phyloP scores from a whole-genome alignment of 176 grass and related monocot genomes.

The Oryza glaberrima region DNA sequence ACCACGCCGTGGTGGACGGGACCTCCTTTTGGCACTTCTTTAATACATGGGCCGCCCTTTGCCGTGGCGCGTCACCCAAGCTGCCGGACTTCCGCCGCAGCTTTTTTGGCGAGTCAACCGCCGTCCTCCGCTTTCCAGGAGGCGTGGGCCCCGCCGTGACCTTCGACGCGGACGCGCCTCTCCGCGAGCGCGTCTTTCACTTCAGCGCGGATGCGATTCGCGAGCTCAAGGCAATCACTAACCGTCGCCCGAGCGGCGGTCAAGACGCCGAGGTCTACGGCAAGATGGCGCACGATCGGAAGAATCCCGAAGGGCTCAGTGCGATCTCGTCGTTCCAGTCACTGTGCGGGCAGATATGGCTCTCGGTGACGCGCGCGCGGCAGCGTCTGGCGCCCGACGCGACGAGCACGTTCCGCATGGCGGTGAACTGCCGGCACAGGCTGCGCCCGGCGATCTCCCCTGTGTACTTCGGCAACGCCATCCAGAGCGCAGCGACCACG shows the following conservation, averaged over 20 bases:
- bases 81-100: conserved; percentile 70
- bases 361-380: conserved; percentile 71
- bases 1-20: conserved; percentile 87
- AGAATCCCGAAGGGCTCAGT: conserved; percentile 20
- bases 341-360: conserved; percentile 81
- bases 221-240: conserved; percentile 70
- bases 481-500: conserved; percentile 81
- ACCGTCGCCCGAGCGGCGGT: conserved; percentile 18
- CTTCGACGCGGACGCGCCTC: conserved; percentile 69
- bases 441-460: conserved; percentile 61
- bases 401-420: conserved; percentile 81
- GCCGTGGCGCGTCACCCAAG: conserved; percentile 65
- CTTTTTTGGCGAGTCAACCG: conserved; percentile 79
- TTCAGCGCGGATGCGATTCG: conserved; percentile 67
- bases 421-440: conserved; percentile 93
- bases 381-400: conserved; percentile 54
- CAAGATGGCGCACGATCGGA: conserved; percentile 76
- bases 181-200: conserved; percentile 83
- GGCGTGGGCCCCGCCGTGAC: conserved; percentile 69
- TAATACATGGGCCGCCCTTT: conserved; percentile 78
- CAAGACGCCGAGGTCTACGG: conserved; percentile 67
- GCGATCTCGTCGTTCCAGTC: conserved; percentile 92
- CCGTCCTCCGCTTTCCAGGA: conserved; percentile 74
- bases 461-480: conserved; percentile 94
- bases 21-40: conserved; percentile 97